Base-by-base conservation (phyloP, 352 stramenopile species). In the Elongisporangium undulatum region DNA sequence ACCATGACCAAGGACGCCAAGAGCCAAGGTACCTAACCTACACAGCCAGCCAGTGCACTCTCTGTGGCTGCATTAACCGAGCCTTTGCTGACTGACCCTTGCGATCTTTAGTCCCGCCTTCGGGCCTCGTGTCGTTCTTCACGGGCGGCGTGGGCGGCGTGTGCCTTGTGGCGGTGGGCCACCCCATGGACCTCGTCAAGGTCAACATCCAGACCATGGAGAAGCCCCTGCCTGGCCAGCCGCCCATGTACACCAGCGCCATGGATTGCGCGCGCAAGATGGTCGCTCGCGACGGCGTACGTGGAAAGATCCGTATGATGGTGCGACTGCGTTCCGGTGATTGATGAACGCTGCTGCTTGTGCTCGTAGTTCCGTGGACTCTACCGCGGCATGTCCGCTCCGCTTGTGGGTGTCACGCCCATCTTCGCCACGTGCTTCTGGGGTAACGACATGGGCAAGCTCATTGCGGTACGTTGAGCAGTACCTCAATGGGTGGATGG, bases 381-480 rank as follows among this genome's bases (percentile, higher is more conserved):
- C 23, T 99, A 99, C 75, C 90, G 94, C 19, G 96, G 96, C 49
- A 97, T 99, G 71, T 97, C 94, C 16, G 96, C 96, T 29, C 97
- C 96, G 16, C 74, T 99, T 22, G 82, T 97, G 24, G 97, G 95
- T 5, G 85, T 98, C 12, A 95, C 92, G 7, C 96, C 97, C 41
- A 98, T 99, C 57, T 99, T 98, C 65, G 96, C 96, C 6, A 85
- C 97, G 5, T 97, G 86, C 72, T 99, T 99, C 78, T 99, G 96
- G 96, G 96, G 95, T 48, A 98, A 98, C 72, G 96, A 99, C 72
- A 92, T 99, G 74, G 97, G 96, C 68, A 94, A 98, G 61, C 72
- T 94, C 54, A 82, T 98, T 63, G 84, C 83, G 64, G 92, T 98
- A 65, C 54, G 76, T 67, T 54, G 19, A 12, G 13, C 53, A 12